phyloP scores from a whole-genome alignment of 192 early-diverging fungal species.

The Backusella australiensis region DNA sequence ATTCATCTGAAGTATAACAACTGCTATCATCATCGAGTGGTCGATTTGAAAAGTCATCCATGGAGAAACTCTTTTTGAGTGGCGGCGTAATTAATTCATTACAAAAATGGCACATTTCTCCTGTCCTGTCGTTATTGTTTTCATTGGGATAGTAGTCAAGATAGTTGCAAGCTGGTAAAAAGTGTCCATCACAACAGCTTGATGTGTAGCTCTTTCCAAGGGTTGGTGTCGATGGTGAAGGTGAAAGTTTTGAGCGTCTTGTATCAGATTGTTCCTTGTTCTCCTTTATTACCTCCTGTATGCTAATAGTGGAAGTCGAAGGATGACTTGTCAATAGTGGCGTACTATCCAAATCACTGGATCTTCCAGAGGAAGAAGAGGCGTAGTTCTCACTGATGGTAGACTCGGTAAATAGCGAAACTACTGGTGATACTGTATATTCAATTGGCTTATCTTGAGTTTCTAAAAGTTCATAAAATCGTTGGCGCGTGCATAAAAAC shows the following conservation, averaged over 20 bases:
- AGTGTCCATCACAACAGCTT: neutral
- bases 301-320: neutral
- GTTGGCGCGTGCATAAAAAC: neutral
- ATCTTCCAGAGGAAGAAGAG: neutral
- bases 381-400: neutral
- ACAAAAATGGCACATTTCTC: neutral
- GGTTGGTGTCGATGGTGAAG: neutral
- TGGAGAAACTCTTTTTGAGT: slow-evolving; percentile 3
- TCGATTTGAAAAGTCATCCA: neutral
- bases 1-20: neutral
- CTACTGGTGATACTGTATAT: neutral
- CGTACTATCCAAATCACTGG: slow-evolving; percentile 1
- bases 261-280: neutral
- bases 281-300: neutral
- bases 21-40: neutral
- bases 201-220: neutral
- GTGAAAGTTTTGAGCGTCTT: neutral
- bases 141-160: neutral
- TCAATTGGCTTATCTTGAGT: neutral
- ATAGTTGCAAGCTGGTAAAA: neutral
- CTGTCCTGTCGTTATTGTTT: neutral
- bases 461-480: neutral
- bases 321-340: neutral
- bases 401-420: neutral
- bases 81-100: neutral